Evolutionary conservation across 495 filamentous ascomycete genomes (phyloP).

Genomic region (Xylaria grammica): DNA sequence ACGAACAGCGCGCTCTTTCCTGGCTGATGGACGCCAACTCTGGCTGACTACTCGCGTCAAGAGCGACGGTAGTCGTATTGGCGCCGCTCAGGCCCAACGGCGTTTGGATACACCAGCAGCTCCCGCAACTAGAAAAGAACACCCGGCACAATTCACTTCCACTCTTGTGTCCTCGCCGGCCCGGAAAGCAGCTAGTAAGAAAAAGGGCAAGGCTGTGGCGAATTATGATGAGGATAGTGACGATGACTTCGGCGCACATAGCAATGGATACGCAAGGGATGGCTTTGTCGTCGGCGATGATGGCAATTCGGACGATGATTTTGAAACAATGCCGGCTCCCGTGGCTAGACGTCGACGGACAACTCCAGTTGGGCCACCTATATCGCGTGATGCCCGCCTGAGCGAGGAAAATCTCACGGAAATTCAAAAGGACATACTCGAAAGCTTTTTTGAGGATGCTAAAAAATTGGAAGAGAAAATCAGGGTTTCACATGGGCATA

Average conservation of each 20-base stretch:
- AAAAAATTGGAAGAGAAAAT: constrained; percentile 69
- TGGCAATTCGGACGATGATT: constrained; percentile 55
- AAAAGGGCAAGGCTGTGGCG: constrained; percentile 53
- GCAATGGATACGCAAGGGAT: constrained; percentile 55
- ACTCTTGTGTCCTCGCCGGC: constrained; percentile 89
- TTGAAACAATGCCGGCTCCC: constrained; percentile 59
- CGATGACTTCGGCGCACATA: constrained; percentile 41
- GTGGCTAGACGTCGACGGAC: constrained; percentile 38
- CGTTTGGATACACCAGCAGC: constrained; percentile 30
- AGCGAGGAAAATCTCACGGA: constrained; percentile 59
- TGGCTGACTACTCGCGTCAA: constrained; percentile 41
- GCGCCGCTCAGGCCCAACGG: constrained; percentile 18
- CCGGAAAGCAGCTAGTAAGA: constrained; percentile 40
- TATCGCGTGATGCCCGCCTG: constrained; percentile 70
- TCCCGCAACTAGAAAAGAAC: constrained; percentile 36
- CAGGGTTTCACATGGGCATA: constrained; percentile 64
- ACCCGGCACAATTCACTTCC: constrained; percentile 51
- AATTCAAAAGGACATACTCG: constrained; percentile 56
- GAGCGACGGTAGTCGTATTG: constrained; percentile 32
- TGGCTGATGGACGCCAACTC: constrained; percentile 36
- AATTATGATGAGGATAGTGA: constrained; percentile 43
- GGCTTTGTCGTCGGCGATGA: constrained; percentile 59
- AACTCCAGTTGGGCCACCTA: constrained; percentile 65
- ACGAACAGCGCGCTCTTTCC: constrained; percentile 33
- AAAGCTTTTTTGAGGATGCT: constrained; percentile 74